A percentile compares a stretch with the other conserved stretches of the same genome.
Evolutionary conservation across 2,329 filamentous ascomycete genomes (phyloP).

Genomic region (Diaporthe sp.): DNA sequence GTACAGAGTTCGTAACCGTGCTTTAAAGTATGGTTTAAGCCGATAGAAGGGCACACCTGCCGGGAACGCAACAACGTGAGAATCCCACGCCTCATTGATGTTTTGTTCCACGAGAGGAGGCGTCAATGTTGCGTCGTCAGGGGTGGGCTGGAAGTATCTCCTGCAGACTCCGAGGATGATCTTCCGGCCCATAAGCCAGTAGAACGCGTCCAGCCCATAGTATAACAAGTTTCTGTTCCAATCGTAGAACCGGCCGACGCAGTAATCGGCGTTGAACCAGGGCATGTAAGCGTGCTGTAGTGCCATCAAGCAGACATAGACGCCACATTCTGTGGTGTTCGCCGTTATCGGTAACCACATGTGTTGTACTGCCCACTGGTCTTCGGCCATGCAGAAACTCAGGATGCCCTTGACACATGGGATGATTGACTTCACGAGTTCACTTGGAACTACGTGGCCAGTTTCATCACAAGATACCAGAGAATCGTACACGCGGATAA

Average conservation of each 20-base stretch:
- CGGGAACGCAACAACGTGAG: too few relatives aligned
- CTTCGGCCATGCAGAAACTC: background rate
- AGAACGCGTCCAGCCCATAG: background rate
- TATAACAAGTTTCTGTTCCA: too few relatives aligned
- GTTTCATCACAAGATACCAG: background rate
- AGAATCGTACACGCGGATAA: conserved; percentile 13
- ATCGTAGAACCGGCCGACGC: too few relatives aligned
- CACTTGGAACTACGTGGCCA: too few relatives aligned
- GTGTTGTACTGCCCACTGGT: background rate
- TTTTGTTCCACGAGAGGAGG: background rate
- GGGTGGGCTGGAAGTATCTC: background rate
- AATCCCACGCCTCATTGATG: background rate
- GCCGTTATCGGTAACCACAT: background rate
- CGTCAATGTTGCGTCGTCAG: background rate
- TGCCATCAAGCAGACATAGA: conserved; percentile 8
- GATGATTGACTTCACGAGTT: fast-evolving
- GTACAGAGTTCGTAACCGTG: background rate
- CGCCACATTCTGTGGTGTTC: background rate
- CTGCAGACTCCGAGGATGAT: conserved; percentile 1
- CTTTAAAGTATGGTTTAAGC: background rate
- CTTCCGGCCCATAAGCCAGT: background rate
- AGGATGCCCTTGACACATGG: too few relatives aligned
- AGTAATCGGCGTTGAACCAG: background rate
- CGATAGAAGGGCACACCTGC: background rate
- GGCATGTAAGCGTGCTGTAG: background rate